Evolutionary conservation across 208 protist species (phyloP), one percentile per base, ranked within the genome.

Genomic region (Crithidia fasciculata): DNA sequence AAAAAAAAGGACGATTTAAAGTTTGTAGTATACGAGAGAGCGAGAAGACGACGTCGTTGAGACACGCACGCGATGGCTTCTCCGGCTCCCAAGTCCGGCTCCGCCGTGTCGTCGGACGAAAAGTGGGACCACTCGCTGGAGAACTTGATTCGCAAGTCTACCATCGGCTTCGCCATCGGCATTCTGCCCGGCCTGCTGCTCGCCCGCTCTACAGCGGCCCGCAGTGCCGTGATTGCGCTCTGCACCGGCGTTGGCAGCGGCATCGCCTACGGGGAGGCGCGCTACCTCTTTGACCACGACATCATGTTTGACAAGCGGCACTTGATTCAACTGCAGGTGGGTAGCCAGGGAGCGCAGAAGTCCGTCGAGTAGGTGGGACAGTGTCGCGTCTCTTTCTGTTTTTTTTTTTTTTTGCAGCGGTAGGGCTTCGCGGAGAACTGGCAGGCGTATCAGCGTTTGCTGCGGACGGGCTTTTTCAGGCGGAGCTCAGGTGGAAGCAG

Each of bases 111-210:
- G n/a, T 78, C 80, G 16, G 84, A 88, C 15, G 93, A 97, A 79
- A 97, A 97, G 78, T 97, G 93, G 91, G 88, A 97, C 50, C 93
- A 97, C 71, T 90, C 86, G 28, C 57, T 96, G 2, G 93, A 97
- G 59, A 95, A 83, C 65, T 76, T 92, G 52, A 81, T 95, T 43
- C 93, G 93, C n/a, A 97, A 97, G 76, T 85, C 89, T 3, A 91
- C 79, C 18, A 83, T 97, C 56, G 93, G 90, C 12, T 80, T 96
- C 37, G 85, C 80, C 39, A 70, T 79, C 15, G 89, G 93, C 47
- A 84, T 95, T 63, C 62, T 95, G 4, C 91, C 88, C 0, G 81
- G 87, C 0, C 77, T 97, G 10, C 79, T 97, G 19, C 72, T 97
- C n/a, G 86, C 87, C 13, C 91, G 89, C 59, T 89, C 90, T 8